Conservation (phyloP, 176 grass and related monocot genomes). For the Raddia guianensis region DNA sequence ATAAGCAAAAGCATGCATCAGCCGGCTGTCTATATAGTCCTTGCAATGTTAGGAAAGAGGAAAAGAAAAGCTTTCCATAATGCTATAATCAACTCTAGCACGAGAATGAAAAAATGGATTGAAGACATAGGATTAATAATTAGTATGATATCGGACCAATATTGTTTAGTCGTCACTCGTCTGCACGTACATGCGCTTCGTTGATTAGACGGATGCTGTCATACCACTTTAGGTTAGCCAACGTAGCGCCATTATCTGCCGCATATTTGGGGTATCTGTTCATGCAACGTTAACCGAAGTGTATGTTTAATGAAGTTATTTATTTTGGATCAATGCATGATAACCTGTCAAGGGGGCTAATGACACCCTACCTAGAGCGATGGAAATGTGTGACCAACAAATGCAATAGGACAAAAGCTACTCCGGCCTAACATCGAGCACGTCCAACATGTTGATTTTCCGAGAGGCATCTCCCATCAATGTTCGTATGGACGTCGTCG, state of each 20-base stretch:
- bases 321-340: not conserved
- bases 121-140: too few relatives aligned
- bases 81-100: too few relatives aligned
- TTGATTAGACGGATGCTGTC: too few relatives aligned
- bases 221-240: not conserved
- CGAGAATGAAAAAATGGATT: too few relatives aligned
- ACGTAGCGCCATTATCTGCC: slow-evolving; percentile 28
- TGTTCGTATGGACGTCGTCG: not conserved
- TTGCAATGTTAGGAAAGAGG: too few relatives aligned
- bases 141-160: too few relatives aligned
- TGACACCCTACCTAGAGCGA: slow-evolving; percentile 55
- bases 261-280: slow-evolving; percentile 32
- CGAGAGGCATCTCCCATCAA: slow-evolving; percentile 41
- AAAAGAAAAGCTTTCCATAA: too few relatives aligned
- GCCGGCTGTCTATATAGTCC: too few relatives aligned
- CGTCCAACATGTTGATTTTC: not conserved
- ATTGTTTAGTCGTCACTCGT: too few relatives aligned
- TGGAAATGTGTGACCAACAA: slow-evolving; percentile 52
- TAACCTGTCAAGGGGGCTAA: slow-evolving; percentile 12
- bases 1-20: not conserved
- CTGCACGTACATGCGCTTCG: too few relatives aligned
- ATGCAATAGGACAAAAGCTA: slow-evolving; percentile 44
- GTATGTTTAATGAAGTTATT: slow-evolving; percentile 20
- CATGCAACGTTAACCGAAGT: slow-evolving; percentile 36
- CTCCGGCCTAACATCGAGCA: not conserved